Evolutionary conservation across 176 grass and related monocot species (phyloP).

Genomic region (Oryza meridionalis): DNA sequence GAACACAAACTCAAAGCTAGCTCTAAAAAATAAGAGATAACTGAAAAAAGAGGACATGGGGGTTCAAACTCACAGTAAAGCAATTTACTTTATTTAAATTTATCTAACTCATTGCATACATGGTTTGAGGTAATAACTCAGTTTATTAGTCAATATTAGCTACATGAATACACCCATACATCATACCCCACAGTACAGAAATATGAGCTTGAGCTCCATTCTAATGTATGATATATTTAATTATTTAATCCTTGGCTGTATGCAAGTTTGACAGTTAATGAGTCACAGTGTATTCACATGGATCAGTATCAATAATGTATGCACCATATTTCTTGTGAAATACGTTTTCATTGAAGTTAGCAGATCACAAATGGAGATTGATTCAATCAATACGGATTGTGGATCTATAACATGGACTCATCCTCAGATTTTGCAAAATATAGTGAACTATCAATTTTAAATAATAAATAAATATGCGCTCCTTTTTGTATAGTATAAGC

Average conservation of each 20-base stretch:
- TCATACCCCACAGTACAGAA: constrained; percentile 6
- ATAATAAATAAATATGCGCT: not conserved
- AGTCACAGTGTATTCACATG: not conserved
- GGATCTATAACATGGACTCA: constrained; percentile 11
- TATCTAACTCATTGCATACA: not conserved
- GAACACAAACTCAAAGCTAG: not conserved
- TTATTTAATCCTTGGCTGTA: not conserved
- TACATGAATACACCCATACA: not conserved
- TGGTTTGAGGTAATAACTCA: not conserved
- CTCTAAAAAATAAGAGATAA: not conserved
- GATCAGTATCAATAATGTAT: not conserved
- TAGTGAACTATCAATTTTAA: not conserved
- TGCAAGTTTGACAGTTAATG: not conserved
- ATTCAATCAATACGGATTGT: constrained; percentile 14
- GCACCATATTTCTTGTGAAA: not conserved
- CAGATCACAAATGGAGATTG: not conserved
- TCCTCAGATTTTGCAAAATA: constrained; percentile 6
- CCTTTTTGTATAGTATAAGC: not conserved
- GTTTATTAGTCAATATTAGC: not conserved
- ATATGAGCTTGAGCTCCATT: not conserved
- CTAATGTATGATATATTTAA: not conserved
- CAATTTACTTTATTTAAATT: not conserved
- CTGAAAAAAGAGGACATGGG: not conserved
- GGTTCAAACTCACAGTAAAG: not conserved
- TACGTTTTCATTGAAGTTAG: not conserved